phyloP scores from a whole-genome alignment of 2,329 filamentous ascomycete species.

The Epichloe scottii region DNA sequence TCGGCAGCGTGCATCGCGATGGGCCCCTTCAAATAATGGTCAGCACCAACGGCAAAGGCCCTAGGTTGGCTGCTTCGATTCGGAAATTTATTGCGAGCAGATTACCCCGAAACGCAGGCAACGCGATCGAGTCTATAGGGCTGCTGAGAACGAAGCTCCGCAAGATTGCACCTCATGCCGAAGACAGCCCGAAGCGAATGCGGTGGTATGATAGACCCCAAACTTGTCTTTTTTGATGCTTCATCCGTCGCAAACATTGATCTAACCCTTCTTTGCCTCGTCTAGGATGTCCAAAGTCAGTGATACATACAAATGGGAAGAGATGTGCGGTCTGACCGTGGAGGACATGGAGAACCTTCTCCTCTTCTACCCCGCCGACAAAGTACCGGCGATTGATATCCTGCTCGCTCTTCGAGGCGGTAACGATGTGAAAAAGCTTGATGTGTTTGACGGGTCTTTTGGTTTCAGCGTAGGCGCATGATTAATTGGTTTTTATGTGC shows the following conservation, averaged over 20 bases:
- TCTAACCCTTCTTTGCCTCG: not conserved
- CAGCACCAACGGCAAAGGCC: slow-evolving; percentile 93
- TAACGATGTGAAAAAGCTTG: slow-evolving; percentile 30
- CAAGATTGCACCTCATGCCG: slow-evolving; percentile 55
- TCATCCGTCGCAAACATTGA: not conserved
- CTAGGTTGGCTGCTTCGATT: slow-evolving; percentile 77
- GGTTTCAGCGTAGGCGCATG: slow-evolving; percentile 41
- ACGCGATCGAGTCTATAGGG: slow-evolving; percentile 77
- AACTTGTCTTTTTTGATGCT: not conserved
- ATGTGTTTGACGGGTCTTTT: slow-evolving; percentile 47
- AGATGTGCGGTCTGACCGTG: slow-evolving; percentile 71
- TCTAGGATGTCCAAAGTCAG: slow-evolving; percentile 83
- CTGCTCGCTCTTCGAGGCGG: slow-evolving; percentile 41
- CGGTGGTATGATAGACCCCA: slow-evolving; percentile 48
- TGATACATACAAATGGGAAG: slow-evolving; percentile 72
- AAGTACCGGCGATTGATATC: slow-evolving; percentile 42
- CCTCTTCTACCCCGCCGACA: slow-evolving; percentile 50
- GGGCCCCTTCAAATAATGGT: slow-evolving; percentile 97
- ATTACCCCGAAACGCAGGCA: slow-evolving; percentile 68
- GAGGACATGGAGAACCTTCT: slow-evolving; percentile 77
- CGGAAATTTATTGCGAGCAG: slow-evolving; percentile 65
- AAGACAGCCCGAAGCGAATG: slow-evolving; percentile 81
- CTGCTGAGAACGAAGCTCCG: slow-evolving; percentile 67
- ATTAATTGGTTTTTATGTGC: not conserved
- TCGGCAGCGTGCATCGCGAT: slow-evolving; percentile 89